Conservation (phyloP, 2,329 filamentous ascomycete genomes). For the Capronia americana region DNA sequence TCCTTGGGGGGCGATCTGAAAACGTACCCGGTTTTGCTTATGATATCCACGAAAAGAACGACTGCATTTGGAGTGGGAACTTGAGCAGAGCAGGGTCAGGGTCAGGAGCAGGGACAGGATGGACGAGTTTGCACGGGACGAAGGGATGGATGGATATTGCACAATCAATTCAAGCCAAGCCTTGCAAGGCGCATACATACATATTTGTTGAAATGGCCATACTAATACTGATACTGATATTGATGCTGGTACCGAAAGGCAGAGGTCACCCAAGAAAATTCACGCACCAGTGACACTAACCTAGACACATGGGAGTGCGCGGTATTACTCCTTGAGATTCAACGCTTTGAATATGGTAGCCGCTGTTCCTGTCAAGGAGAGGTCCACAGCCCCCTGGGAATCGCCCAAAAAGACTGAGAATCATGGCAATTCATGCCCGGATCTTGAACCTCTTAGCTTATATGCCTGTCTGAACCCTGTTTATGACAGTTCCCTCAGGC, state of each 20-base stretch:
- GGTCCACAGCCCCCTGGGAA: too few relatives aligned
- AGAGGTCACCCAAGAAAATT: too few relatives aligned
- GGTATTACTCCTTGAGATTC: too few relatives aligned
- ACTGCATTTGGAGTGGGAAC: constrained; percentile 8
- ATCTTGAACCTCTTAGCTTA: too few relatives aligned
- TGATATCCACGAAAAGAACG: constrained; percentile 26
- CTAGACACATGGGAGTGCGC: too few relatives aligned
- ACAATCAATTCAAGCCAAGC: not conserved
- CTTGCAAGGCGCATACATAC: not conserved
- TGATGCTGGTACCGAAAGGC: not conserved
- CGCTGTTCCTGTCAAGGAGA: too few relatives aligned
- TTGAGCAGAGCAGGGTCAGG: not conserved
- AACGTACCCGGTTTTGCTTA: constrained; percentile 30
- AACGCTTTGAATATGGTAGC: too few relatives aligned
- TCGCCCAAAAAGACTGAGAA: too few relatives aligned
- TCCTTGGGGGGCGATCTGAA: not conserved
- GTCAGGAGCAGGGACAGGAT: not conserved
- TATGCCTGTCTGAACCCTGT: too few relatives aligned
- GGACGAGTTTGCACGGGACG: not conserved
- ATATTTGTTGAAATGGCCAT: not conserved
- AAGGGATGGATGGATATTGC: not conserved
- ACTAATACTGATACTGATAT: not conserved
- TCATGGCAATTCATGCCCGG: too few relatives aligned
- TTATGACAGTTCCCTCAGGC: too few relatives aligned
- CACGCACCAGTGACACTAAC: too few relatives aligned